Evolutionary conservation across 306 rosid genomes (phyloP).

Genomic region (Casuarina glauca): DNA sequence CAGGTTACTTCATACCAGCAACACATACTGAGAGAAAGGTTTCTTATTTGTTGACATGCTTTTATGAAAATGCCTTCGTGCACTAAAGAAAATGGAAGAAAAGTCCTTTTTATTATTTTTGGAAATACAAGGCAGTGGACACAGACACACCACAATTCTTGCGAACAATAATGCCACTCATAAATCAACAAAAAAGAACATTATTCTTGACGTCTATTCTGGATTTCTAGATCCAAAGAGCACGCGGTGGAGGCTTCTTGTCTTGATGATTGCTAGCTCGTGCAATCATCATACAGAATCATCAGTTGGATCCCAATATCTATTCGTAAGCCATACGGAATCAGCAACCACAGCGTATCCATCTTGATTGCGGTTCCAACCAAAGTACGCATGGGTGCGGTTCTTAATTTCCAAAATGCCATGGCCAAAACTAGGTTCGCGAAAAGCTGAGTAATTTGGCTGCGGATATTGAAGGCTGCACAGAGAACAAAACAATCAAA

Average conservation of each 20-base stretch:
- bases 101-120: too few relatives aligned
- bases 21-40: too few relatives aligned
- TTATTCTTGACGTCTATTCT: too few relatives aligned
- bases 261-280: not conserved
- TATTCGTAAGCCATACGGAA: slow-evolving; percentile 64
- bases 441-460: slow-evolving; percentile 57
- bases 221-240: not conserved
- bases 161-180: not conserved
- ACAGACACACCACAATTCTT: slow-evolving; percentile 15
- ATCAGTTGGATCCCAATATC: slow-evolving; percentile 60
- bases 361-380: slow-evolving; percentile 84
- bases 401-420: slow-evolving; percentile 76
- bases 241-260: not conserved
- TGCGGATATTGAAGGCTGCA: too few relatives aligned
- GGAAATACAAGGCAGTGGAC: too few relatives aligned
- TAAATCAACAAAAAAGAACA: not conserved
- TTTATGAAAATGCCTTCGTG: too few relatives aligned
- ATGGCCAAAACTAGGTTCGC: slow-evolving; percentile 91
- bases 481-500: too few relatives aligned
- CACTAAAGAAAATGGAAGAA: too few relatives aligned
- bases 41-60: too few relatives aligned
- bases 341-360: slow-evolving; percentile 75
- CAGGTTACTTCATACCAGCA: too few relatives aligned
- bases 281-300: slow-evolving; percentile 39
- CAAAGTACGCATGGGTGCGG: slow-evolving; percentile 72